Base-by-base conservation (phyloP, 495 filamentous ascomycete genomes). In the Peziza echinospora region DNA sequence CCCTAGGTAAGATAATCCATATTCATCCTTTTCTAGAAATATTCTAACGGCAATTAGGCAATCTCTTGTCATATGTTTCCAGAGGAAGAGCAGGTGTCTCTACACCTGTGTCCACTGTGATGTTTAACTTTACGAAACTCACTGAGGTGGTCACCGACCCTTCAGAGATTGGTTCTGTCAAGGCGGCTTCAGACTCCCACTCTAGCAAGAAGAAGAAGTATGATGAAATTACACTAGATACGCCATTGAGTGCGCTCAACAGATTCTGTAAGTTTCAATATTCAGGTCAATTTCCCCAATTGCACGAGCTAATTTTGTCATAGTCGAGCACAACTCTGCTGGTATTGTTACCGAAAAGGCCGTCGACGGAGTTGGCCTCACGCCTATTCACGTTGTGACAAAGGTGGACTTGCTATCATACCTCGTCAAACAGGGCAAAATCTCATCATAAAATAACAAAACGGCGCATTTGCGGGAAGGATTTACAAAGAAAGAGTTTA, bases 321-420 rank as follows among this genome's bases (percentile, higher is more conserved):
- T n/a, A 34, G 26, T 97, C 54, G 86, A 93, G 63, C 94, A 91
- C 82, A 96, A 96, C 62, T 84, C 79, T 57, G 85, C 89, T 11
- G 91, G 89, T 2, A 72, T 96, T 43, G 84, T 96, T 1, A 96
- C 85, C 10, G 84, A 94, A 61, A 64, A 62, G 50, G 65, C 62
- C 28, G 67, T 65, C 50, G 73, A 67, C 21, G 68, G 69, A 22
- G 62, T 55, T 39, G 67, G 62, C 21, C 63, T 84, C 58, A 84
- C 78, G 65, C 85, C 91, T 5, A 68, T 85, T 26, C 89, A 91
- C 16, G 75, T 97, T 7, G 87, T 85, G 3, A 96, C 89, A 24
- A 97, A 97, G 71, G 89, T 97, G 16, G 89, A 97, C 66, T 60
- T 97, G 52, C 63, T 97, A 55, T 77, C 75, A n/a, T 97, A 82